Evolutionary conservation across 306 rosid species (phyloP).

Genomic region (Corylus heterophylla): DNA sequence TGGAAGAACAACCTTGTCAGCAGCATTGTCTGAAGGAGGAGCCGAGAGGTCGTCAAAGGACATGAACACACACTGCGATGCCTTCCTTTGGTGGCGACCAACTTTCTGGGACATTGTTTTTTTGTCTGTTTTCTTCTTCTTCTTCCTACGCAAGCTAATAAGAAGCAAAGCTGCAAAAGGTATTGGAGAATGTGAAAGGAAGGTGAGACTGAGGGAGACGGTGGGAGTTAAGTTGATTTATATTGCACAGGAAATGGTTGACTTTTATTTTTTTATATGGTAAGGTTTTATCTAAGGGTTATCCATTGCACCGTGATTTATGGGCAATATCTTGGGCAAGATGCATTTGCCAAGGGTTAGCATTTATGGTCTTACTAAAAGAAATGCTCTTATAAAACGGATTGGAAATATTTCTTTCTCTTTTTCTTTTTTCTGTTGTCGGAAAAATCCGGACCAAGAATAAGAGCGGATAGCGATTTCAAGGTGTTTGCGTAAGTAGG

Average conservation of each 20-base stretch:
- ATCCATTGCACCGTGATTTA: slow-evolving; percentile 7
- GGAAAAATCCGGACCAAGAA: too few species aligned
- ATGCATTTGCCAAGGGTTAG: neutral
- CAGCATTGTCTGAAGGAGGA: slow-evolving; percentile 6
- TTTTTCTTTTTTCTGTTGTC: too few species aligned
- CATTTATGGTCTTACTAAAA: too few species aligned
- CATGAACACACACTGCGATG: slow-evolving; percentile 39
- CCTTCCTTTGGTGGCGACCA: slow-evolving; percentile 44
- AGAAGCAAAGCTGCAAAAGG: neutral
- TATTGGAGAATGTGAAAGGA: neutral
- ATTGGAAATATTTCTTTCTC: too few species aligned
- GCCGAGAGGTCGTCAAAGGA: slow-evolving; percentile 29
- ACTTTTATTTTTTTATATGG: neutral
- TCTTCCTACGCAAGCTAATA: neutral
- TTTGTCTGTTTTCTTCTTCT: neutral
- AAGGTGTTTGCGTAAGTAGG: too few species aligned
- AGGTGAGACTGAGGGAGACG: neutral
- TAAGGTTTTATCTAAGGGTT: neutral
- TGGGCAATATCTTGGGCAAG: neutral
- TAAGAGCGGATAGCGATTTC: too few species aligned
- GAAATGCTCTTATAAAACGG: too few species aligned
- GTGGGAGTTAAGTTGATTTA: neutral
- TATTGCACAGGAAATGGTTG: neutral
- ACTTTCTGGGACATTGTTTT: slow-evolving; percentile 35
- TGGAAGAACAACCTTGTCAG: slow-evolving; percentile 5